Evolutionary conservation across 2,329 filamentous ascomycete genomes (phyloP), one percentile per base, ranked within the genome.

Genomic region (Talaromyces albobiverticillius): DNA sequence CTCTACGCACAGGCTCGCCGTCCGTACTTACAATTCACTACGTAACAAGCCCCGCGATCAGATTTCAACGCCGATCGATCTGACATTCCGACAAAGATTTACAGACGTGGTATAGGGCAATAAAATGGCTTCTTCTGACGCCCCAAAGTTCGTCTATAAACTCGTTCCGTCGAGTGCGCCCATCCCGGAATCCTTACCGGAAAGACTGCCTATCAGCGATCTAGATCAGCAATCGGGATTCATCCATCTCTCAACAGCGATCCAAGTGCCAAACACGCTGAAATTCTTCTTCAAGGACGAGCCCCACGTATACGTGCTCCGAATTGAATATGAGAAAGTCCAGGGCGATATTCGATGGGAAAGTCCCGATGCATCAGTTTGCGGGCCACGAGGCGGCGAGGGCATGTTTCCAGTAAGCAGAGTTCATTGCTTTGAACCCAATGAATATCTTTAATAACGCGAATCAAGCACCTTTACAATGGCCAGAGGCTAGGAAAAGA

Each of bases 351-450:
- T 72, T 41, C 63, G 63, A 3, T 74, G 71, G 69, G 71, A 74
- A 52, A 64, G 63, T 25, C 70, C 70, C 2, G 70, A 73, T 53
- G 68, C 62, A 4, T 67, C 63, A 38, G 67, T 70, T 20, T 69
- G 67, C 52, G 68, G 68, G 8, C 65, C 69, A 40, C 62, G 71
- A 46, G 67, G 67, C 10, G 63, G 62, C 14, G 70, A 73, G 56
- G 71, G 71, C 9, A 61, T 73, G 55, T 74, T 74, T 57, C 71
- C 71, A 20, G 70, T 72, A 59, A 61, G 69, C 29, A 10, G 25
- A 38, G 18, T 48, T 32, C 34, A 53, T 41, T 22, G n/a, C 32
- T 18, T 13, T 14, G 14, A 38, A 14, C 14, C 16, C 11, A 10
- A 23, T 25, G 4, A 22, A 40, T 10, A 16, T 36, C 4, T 43